A percentile compares a stretch with the other conserved stretches of the same genome.
These are phyloP conservation scores for Phytophthora hibernalis DNA, from an alignment of 352 stramenopile species.

Conservation along the genomic window DNA sequence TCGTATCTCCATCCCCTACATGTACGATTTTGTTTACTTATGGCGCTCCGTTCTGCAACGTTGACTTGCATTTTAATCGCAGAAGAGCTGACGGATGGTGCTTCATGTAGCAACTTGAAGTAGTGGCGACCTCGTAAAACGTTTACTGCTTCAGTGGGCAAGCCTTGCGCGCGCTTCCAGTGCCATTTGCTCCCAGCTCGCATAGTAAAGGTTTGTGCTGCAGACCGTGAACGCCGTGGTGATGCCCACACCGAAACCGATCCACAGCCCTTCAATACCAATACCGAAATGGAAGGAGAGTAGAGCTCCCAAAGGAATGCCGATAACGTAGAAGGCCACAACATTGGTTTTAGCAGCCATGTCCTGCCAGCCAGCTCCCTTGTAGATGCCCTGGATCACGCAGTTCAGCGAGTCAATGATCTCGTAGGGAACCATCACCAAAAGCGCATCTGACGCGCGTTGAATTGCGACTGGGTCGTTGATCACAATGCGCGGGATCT, in stretches of 20 bases:
- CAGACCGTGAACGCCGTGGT: constrained; percentile 52
- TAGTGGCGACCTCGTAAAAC: too few relatives aligned
- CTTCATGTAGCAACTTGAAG: too few relatives aligned
- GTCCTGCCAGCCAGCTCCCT: constrained; percentile 70
- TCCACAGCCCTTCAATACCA: constrained; percentile 79
- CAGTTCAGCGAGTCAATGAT: constrained; percentile 82
- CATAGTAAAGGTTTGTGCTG: constrained; percentile 51
- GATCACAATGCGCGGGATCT: constrained; percentile 62
- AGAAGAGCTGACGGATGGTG: too few relatives aligned
- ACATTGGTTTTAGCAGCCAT: constrained; percentile 79
- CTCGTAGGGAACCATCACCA: constrained; percentile 78
- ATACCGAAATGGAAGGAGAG: constrained; percentile 60
- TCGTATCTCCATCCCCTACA: too few relatives aligned
- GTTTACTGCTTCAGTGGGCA: constrained; percentile 39
- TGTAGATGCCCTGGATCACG: constrained; percentile 82
- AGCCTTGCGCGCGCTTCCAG: constrained; percentile 53
- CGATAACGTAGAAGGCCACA: constrained; percentile 82
- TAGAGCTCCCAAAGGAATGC: constrained; percentile 70
- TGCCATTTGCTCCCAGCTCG: constrained; percentile 71
- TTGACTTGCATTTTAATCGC: too few relatives aligned
- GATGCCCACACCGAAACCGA: constrained; percentile 69
- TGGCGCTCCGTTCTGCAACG: too few relatives aligned
- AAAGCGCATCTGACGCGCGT: constrained; percentile 54
- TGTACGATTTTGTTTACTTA: too few relatives aligned
- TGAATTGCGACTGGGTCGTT: constrained; percentile 57